Base-by-base conservation (phyloP, 2,329 filamentous ascomycete species). In the Trichoderma sp. region DNA sequence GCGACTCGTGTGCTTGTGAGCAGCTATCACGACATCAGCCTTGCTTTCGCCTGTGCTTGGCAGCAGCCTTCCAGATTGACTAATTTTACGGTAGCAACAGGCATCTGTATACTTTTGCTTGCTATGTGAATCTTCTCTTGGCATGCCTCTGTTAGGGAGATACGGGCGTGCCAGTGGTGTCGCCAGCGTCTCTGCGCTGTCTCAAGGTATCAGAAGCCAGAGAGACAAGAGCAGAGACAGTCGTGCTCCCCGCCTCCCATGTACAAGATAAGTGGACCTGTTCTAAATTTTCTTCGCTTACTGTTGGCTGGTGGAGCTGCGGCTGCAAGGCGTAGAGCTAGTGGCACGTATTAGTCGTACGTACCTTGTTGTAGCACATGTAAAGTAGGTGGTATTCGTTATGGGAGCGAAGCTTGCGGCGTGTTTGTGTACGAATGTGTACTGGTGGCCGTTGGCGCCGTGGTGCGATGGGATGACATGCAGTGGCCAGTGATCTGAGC, bases 291-390 rank as follows among this genome's bases (percentile, higher is more conserved):
- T 64, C 67, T 43, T 68, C 67, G 59, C 67, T 64, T 68, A 55
- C 59, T 64, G 67, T 60, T 64, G 67, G 67, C 43, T 37, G 54
- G 68, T 69, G 68, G 68, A 55, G 54, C 49, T 65, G 68, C 60
- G 60, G 60, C 68, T 69, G 68, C 59, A 68, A 68, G 65, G 65
- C 65, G 65, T 55, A 56, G 26, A 59, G 59, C 64, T 66, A 66
- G 64, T 43, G 18, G 39, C 39, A 43, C 39, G 39, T 43, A 43
- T 43, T 18, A 43, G 39, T 43, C 39, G 39, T 43, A 43, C 39
- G 39, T 43, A 43, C 39, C 39, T 43, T 8, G 16, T 43, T 18
- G 39, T 43, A 43, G 39, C 18, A 43, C 39, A 43, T 43, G 39
- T n/a, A 43, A n/a, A 43, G 39, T n/a, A 43, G 37, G 37, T 39